These are phyloP conservation scores for Claviceps pazoutovae DNA, from an alignment of 2,329 filamentous ascomycete genomes.

Conservation along the genomic window DNA sequence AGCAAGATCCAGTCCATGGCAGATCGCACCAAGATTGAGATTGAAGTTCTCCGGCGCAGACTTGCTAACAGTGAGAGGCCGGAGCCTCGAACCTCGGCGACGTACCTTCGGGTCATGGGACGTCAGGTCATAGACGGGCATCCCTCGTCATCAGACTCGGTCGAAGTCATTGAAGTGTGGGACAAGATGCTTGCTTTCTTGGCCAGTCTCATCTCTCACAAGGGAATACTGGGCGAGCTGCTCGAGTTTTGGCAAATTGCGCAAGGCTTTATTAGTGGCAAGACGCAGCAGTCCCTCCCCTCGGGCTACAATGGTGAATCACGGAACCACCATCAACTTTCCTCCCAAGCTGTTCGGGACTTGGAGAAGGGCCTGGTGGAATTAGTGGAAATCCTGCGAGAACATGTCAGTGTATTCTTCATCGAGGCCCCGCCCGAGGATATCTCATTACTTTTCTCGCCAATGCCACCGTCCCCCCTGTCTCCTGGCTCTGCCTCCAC, in stretches of 20 bases:
- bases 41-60: constrained; percentile 75
- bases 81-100: constrained; percentile 51
- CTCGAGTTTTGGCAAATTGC: constrained; percentile 90
- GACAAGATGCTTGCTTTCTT: constrained; percentile 71
- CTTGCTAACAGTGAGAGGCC: constrained; percentile 64
- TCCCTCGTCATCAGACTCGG: constrained; percentile 55
- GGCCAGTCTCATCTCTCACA: constrained; percentile 57
- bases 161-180: constrained; percentile 81
- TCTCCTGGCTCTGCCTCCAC: constrained; percentile 34
- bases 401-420: constrained; percentile 71
- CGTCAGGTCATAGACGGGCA: constrained; percentile 51
- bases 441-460: constrained; percentile 74
- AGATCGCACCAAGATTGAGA: constrained; percentile 79
- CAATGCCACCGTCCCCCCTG: constrained; percentile 54
- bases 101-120: constrained; percentile 60
- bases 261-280: constrained; percentile 78
- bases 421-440: constrained; percentile 81
- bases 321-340: constrained; percentile 65
- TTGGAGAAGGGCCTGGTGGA: constrained; percentile 68
- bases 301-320: constrained; percentile 72
- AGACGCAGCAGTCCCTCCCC: constrained; percentile 66
- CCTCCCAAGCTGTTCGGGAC: constrained; percentile 53
- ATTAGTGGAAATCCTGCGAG: constrained; percentile 69
- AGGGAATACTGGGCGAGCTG: constrained; percentile 77
- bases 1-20: constrained; percentile 67